Evolutionary conservation across 2,329 filamentous ascomycete species (phyloP), one percentile per base, ranked within the genome.

Genomic region (Neodidymelliopsis sp.): DNA sequence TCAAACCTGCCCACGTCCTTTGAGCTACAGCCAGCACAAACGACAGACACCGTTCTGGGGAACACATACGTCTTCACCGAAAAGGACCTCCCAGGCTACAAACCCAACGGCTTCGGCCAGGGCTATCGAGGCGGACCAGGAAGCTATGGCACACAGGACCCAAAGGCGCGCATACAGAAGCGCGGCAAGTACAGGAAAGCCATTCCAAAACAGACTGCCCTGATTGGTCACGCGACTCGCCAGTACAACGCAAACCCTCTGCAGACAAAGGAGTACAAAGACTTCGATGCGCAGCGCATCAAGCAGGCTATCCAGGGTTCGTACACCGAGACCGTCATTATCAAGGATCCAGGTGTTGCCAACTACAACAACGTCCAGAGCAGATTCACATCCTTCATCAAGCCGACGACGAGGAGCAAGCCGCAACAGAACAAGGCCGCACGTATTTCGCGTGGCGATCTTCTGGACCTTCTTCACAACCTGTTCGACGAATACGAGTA

Each of bases 1-100:
- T 82, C 87, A 60, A 76, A 81, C 4, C 80, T 97, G n/a, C 91
- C 92, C 9, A 90, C 90, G 66, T 91, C 96, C 66, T 99, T 97
- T 74, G 84, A 90, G 59, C 77, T 97, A 49, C 86, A 91, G 35
- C 80, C 91, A 35, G 51, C 61, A 13, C 29, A 54, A 10, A 53
- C 55, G 1, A 86, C 83, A 18, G 82, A 84, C 29, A 56, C 59
- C 1, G 75, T 83, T n/a, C 84, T 93, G 24, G 84, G 84, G 65
- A 97, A 96, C 73, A 94, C 91, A 15, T 96, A 89, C 69, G 79
- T 97, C 47, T 99, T 99, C 69, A 91, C 89, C 29, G 94, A 99
- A 74, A 91, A 96, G 71, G 91, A 97, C 66, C 81, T 96, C 16
- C 89, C 91, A 0, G 90, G 90, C 27, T 91, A 86, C 75, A 81